phyloP scores from a whole-genome alignment of 345 rosid genomes.

The Boechera stricta region DNA sequence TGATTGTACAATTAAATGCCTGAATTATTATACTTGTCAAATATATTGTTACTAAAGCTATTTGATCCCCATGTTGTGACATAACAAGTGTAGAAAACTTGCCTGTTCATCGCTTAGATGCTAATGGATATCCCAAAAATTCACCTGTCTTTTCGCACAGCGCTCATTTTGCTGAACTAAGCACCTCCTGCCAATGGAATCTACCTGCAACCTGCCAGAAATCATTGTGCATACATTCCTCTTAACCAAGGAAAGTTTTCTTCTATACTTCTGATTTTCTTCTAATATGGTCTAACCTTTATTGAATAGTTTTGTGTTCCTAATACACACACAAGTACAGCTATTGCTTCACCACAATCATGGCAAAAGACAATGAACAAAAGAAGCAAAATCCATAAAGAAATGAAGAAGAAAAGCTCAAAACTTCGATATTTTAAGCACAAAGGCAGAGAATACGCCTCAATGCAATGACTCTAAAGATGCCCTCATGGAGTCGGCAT shows the following conservation, averaged over 20 bases:
- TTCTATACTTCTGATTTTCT: slow-evolving; percentile 8
- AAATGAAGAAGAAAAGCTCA: slow-evolving; percentile 4
- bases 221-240: neutral
- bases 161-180: no score
- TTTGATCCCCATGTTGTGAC: no score
- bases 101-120: no score
- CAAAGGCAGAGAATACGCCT: slow-evolving; percentile 34
- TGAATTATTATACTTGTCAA: no score
- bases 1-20: no score
- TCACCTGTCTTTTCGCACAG: no score
- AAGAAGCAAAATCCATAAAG: neutral
- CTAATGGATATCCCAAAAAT: no score
- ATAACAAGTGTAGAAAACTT: no score
- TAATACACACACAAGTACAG: slow-evolving; percentile 13
- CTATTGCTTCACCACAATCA: slow-evolving; percentile 14
- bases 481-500: slow-evolving; percentile 32
- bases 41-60: no score
- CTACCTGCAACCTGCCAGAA: neutral
- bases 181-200: no score
- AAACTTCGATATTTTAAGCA: slow-evolving; percentile 27
- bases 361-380: neutral
- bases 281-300: slow-evolving; percentile 16
- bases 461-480: slow-evolving; percentile 24
- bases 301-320: neutral
- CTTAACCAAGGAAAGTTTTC: neutral